Percentiles rank a stretch among this genome's conserved stretches.
These are phyloP conservation scores for Tirmania nivea DNA, from an alignment of 495 filamentous ascomycete genomes.

Conservation along the genomic window DNA sequence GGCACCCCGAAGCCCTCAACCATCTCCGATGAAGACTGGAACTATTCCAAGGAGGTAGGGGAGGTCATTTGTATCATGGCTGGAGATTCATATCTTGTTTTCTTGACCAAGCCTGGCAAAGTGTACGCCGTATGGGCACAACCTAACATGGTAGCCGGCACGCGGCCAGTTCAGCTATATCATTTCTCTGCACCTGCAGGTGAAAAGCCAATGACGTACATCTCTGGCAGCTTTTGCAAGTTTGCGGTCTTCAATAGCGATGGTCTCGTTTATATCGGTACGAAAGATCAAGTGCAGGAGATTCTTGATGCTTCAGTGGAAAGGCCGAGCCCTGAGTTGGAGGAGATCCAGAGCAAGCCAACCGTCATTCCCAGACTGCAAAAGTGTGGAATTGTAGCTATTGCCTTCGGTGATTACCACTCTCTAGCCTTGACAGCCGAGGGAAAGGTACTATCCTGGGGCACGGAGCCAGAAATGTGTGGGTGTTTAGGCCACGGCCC, in stretches of 20 bases:
- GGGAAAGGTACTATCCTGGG: conserved; percentile 17
- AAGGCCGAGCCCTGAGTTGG: not conserved
- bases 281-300: conserved; percentile 4
- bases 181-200: conserved; percentile 11
- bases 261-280: conserved; percentile 11
- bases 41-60: not conserved
- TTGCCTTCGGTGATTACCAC: conserved; percentile 18
- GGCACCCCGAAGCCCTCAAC: not conserved
- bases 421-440: conserved; percentile 12
- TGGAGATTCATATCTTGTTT: conserved; percentile 11
- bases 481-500: conserved; percentile 13
- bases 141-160: conserved; percentile 1
- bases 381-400: conserved; percentile 9
- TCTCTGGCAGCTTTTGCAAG: conserved; percentile 10
- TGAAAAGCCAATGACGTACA: conserved; percentile 4
- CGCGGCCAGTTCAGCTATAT: conserved; percentile 6
- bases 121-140: conserved; percentile 11
- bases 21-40: not conserved
- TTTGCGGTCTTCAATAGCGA: conserved; percentile 17
- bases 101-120: conserved; percentile 13
- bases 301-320: not conserved
- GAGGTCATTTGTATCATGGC: conserved; percentile 13
- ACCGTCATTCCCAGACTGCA: conserved; percentile 5
- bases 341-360: conserved; percentile 4
- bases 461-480: conserved; percentile 9